Base-by-base conservation (phyloP, 2,329 filamentous ascomycete genomes). In the Beauveria sp. region DNA sequence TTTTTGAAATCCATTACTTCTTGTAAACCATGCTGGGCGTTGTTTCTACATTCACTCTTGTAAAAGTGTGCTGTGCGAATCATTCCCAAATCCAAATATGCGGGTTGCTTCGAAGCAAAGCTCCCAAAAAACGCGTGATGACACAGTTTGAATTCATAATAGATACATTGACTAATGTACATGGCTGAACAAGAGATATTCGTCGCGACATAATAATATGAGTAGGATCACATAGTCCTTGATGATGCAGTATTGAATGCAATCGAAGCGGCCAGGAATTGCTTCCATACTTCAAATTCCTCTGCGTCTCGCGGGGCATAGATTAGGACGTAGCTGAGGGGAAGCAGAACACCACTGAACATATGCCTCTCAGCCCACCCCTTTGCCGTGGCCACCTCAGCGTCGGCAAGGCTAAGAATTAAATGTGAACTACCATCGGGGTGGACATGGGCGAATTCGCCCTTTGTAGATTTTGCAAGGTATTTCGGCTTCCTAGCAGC, bases 361-460 rank as follows among this genome's bases (percentile, higher is more conserved):
- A 63, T 64, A 54, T 78, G 76, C 4, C 76, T 66, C 67, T 76
- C 71, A 20, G 69, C 76, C 76, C 76, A 79, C 0, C 75, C 74
- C 47, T 65, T 67, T 5, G 60, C 66, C 51, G 77, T 70, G 2
- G 70, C 69, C 47, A 66, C 64, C 52, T 69, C 69, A 2, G 74
- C 75, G 57, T 79, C 76, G 1, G 64, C 67, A 5, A 75, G 69
- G 59, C 72, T 73, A 34, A 78, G 66, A 4, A 69, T 68, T 20
- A 75, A 55, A 64, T 79, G 76, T 28, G 72, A 64, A 64, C 73
- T 76, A 9, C 72, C 72, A 62, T 78, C 76, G 12, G 61, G 61
- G 61, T 78, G 76, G 24, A 73, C 67, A 62, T 79, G 76, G 5
- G 67, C 67, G 14, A 73, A 68, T 67, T 79, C 76, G 5, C 64